Evolutionary conservation across 1,139 yeast species (phyloP), one percentile per base, ranked within the genome.

Genomic region (Candida frijolesensis): DNA sequence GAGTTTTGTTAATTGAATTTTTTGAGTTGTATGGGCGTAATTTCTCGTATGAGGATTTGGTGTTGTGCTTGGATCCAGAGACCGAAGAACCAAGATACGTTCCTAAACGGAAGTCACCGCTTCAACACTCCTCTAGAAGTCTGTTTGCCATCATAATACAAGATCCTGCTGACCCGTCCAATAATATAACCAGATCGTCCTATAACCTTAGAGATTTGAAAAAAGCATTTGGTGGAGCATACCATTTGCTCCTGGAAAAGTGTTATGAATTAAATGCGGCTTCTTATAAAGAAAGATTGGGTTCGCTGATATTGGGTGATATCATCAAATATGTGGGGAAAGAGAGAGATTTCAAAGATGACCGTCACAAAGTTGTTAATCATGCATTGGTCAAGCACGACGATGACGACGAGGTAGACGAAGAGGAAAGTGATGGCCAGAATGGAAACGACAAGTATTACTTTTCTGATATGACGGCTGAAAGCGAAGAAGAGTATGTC

Each of bases 21-120:
- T 92, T 95, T 66, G 98, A 94, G 65, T 76, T 92, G n/a, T 95
- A 92, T 61, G 99, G 99, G 15, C 81, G 89, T 55, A 86, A 90
- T 61, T 94, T 94, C 67, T 91, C 95, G 35, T 92, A 90, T 63
- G 96, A 90, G 63, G 77, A 82, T 52, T 85, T 90, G 53, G 88
- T 87, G 2, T 71, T 89, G 16, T 80, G 85, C 6, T 81, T 86
- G 44, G 81, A 74, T 47, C 71, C 82, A 38, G 83, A 78, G 46
- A 69, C 75, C 10, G 79, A 74, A 45, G 55, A 60, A 46, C 80
- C 80, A 1, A 68, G 74, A 42, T 92, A 89, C 62, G 65, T 87
- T 53, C 71, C 76, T 48, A 90, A 89, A 60, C 66, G 72, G 15
- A 67, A 74, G 8, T 76, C 87, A 64, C 81, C 83, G 1, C 78